Conservation (phyloP, 805 yeast species). For the Candida ficus region DNA sequence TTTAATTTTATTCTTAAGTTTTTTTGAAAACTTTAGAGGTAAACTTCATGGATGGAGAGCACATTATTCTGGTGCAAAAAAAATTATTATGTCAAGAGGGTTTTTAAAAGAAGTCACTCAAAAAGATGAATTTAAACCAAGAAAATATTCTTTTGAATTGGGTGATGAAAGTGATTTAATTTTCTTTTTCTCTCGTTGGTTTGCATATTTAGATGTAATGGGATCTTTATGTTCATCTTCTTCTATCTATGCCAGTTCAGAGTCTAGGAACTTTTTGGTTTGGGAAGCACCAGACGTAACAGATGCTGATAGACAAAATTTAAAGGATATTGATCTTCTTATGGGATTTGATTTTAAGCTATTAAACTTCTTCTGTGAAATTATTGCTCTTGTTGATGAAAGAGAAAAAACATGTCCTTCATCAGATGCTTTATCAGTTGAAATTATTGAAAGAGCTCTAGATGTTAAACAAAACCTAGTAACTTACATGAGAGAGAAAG, state of each 20-base stretch:
- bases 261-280: conserved; percentile 25
- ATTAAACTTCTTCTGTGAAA: conserved; percentile 51
- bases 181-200: conserved; percentile 62
- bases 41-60: conserved; percentile 50
- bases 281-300: conserved; percentile 16
- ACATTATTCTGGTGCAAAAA: conserved; percentile 64
- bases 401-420: conserved; percentile 6
- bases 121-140: background rate
- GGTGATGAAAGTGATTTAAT: conserved; percentile 25
- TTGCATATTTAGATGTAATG: conserved; percentile 59
- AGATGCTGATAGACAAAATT: conserved; percentile 17
- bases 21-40: conserved; percentile 47
- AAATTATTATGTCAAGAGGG: conserved; percentile 52
- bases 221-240: conserved; percentile 56
- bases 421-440: background rate
- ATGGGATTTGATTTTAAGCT: conserved; percentile 63
- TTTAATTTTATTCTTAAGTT: conserved; percentile 50
- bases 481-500: conserved; percentile 21
- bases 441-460: conserved; percentile 29
- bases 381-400: conserved; percentile 36
- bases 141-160: conserved; percentile 8
- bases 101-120: conserved; percentile 28
- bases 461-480: conserved; percentile 32
- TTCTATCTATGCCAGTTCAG: conserved; percentile 16
- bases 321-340: conserved; percentile 51